Evolutionary conservation across 2,329 filamentous ascomycete genomes (phyloP).

Genomic region (Neospermospora avenae): DNA sequence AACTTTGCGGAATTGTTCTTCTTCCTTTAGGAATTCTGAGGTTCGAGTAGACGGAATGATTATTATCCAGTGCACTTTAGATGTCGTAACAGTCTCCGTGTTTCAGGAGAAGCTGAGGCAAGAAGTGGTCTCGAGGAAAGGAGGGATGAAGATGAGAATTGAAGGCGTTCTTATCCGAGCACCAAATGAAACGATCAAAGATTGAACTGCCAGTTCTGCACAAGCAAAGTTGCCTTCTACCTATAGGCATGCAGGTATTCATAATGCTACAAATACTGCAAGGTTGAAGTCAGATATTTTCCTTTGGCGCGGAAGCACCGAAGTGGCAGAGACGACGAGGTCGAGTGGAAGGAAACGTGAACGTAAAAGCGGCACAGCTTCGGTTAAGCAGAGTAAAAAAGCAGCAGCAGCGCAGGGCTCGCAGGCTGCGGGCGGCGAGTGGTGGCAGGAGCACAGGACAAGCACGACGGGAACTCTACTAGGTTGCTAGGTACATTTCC

Average conservation of each 20-base stretch:
- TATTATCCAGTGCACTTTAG: background rate
- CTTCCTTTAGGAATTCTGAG: background rate
- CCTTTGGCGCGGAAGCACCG: constrained; percentile 1
- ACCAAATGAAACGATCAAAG: background rate
- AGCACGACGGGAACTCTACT: too few species aligned
- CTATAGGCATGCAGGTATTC: constrained; percentile 1
- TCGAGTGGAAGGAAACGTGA: too few species aligned
- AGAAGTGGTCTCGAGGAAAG: background rate
- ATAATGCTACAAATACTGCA: background rate
- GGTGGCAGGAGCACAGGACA: background rate
- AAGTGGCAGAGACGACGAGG: background rate
- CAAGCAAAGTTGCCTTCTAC: background rate
- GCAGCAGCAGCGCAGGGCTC: too few species aligned
- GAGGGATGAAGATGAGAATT: background rate
- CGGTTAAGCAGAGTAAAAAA: background rate
- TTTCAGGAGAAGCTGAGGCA: constrained; percentile 1
- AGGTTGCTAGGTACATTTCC: background rate
- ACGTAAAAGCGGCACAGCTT: constrained; percentile 1
- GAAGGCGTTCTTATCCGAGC: background rate
- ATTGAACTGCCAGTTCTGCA: background rate
- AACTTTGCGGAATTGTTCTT: background rate
- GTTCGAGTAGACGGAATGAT: background rate
- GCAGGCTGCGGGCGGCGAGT: too few species aligned
- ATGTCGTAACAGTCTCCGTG: background rate
- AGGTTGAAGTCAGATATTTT: background rate